These are phyloP conservation scores for Wickerhamiella kazuoi DNA, from an alignment of 805 yeast genomes.

Conservation along the genomic window DNA sequence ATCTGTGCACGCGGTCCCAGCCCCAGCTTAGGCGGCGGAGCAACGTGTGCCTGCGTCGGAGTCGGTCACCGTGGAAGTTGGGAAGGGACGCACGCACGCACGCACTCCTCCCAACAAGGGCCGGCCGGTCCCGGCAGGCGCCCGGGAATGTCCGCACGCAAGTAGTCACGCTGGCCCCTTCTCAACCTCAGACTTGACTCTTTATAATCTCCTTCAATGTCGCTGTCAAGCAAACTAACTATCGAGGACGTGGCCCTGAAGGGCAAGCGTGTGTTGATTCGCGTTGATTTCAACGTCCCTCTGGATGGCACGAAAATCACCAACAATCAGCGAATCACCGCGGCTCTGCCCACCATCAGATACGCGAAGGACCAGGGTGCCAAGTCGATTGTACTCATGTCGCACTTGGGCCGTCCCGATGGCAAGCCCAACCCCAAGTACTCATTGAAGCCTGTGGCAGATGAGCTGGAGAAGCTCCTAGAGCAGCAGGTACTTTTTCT, in stretches of 20 bases:
- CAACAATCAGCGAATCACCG: constrained; percentile 98
- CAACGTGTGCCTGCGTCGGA: too few species aligned
- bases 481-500: constrained; percentile 63
- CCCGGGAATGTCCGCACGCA: too few species aligned
- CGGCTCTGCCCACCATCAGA: constrained; percentile 96
- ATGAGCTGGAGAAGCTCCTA: constrained; percentile 67
- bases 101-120: too few species aligned
- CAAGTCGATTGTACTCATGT: constrained; percentile 78
- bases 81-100: too few species aligned
- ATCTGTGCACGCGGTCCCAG: too few species aligned
- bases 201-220: constrained; percentile 34
- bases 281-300: constrained; percentile 49
- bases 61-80: too few species aligned
- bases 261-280: constrained; percentile 92
- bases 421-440: constrained; percentile 75
- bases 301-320: constrained; percentile 93
- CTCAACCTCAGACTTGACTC: too few species aligned
- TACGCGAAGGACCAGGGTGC: constrained; percentile 84
- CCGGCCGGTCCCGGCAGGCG: too few species aligned
- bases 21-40: too few species aligned
- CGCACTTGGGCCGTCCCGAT: constrained; percentile 98
- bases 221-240: constrained; percentile 81
- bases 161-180: too few species aligned
- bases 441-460: constrained; percentile 86
- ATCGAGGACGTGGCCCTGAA: constrained; percentile 77